A percentile compares a stretch with the other conserved stretches of the same genome.
Conservation (phyloP, 1,284 basidiomycete genomes). For the Neonothopanus nambi region DNA sequence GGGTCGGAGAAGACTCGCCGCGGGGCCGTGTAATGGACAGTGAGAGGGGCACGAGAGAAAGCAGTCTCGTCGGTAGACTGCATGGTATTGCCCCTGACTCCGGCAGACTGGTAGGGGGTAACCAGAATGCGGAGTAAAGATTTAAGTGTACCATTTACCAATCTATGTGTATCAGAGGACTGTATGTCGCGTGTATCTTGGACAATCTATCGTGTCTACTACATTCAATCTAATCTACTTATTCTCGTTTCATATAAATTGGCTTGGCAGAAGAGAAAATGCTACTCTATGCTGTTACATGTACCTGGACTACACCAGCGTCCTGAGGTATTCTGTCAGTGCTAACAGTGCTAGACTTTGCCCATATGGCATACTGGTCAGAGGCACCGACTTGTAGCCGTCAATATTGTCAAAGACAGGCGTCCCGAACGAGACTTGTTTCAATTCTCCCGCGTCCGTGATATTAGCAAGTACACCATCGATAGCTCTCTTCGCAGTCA, state of each 20-base stretch:
- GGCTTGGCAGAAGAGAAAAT: too few species aligned
- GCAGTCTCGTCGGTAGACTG: constrained; percentile 14
- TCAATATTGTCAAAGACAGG: constrained; percentile 57
- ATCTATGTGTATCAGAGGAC: too few species aligned
- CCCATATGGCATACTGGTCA: constrained; percentile 69
- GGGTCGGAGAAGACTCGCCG: constrained; percentile 38
- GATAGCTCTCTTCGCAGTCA: constrained; percentile 48
- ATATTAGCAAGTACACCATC: constrained; percentile 56
- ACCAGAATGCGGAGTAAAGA: too few species aligned
- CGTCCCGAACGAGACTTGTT: constrained; percentile 59
- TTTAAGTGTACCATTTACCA: too few species aligned
- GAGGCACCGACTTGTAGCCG: constrained; percentile 54
- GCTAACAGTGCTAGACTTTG: constrained; percentile 57
- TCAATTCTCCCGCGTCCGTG: constrained; percentile 51
- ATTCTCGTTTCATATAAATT: too few species aligned
- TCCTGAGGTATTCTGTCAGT: constrained; percentile 47
- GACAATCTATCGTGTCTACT: too few species aligned
- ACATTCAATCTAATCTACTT: too few species aligned
- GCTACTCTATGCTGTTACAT: too few species aligned
- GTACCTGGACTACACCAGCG: constrained; percentile 35
- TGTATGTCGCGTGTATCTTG: too few species aligned
- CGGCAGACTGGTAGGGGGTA: not conserved
- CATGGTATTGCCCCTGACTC: not conserved
- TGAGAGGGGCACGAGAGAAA: constrained; percentile 19
- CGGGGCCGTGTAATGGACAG: constrained; percentile 10